Base-by-base conservation (phyloP, 768 basidiomycete species). In the Hericium erinaceus region DNA sequence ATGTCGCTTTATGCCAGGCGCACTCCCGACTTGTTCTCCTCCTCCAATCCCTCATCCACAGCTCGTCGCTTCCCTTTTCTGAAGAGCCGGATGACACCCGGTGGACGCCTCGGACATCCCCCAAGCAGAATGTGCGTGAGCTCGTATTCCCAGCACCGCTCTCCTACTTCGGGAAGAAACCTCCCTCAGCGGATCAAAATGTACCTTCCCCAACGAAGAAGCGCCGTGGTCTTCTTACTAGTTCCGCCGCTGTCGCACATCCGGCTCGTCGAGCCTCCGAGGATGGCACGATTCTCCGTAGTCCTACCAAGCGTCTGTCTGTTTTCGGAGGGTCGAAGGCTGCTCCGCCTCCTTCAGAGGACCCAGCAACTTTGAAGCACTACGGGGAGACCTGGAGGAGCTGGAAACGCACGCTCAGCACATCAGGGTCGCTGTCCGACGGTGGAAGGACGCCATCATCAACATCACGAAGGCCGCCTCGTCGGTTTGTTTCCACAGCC, bases 1-100 rank as follows among this genome's bases (percentile, higher is more conserved):
- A 83, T n/a, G 69, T 74, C 37, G 68, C 75, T 3, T 70, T 87
- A 9, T 72, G 81, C 2, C 78, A 78, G 22, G 80, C 84, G 2
- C 87, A 92, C 65, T 86, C 89, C 13, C 81, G 88, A 10, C 82
- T 88, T 62, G 83, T 89, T 20, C 78, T 92, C 16, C 73, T 89
- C 16, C 71, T 91, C 3, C 89, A 91, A 62, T 80, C 87, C 2
- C 71, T 89, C 46, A 81, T 84, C 0, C 83, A 91, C 64, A 83
- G 84, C 58, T 82, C 83, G 0, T 65, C 70, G 20, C 64, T 75
- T 44, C 68, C 74, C 4, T 68, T 68, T 4, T 70, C 67, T 56
- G 61, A 63, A 37, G 65, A 68, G 1, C 63, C 65, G 7, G 68
- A 71, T 26, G 65, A 69, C 18, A 62, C 76, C 16, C 75, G 57